Conservation (phyloP, 495 filamentous ascomycete genomes). For the Penicillium chermesinum region DNA sequence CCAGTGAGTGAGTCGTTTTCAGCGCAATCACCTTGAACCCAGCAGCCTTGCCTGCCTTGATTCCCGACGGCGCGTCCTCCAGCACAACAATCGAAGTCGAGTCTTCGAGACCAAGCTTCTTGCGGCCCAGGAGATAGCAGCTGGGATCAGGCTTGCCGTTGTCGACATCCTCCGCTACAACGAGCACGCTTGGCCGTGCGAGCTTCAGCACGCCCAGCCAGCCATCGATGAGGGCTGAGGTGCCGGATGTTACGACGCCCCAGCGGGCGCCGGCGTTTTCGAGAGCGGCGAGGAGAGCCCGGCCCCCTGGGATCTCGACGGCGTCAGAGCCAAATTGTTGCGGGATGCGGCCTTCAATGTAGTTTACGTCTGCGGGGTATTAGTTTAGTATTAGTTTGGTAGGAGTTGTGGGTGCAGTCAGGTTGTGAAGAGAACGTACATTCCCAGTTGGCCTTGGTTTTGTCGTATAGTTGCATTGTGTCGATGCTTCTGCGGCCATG, state of each 20-base stretch:
- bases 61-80: constrained; percentile 92
- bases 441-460: constrained; percentile 82
- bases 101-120: constrained; percentile 54
- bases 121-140: constrained; percentile 72
- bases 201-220: constrained; percentile 80
- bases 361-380: constrained; percentile 61
- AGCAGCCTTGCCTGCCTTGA: constrained; percentile 79
- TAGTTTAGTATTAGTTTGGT: neutral
- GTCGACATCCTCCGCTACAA: constrained; percentile 80
- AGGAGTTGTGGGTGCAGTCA: neutral
- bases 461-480: constrained; percentile 65
- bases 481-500: constrained; percentile 87
- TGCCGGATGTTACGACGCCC: constrained; percentile 92
- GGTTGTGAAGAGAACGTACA: too few species aligned
- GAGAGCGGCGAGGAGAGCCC: constrained; percentile 53
- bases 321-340: constrained; percentile 70
- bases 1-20: constrained; percentile 74
- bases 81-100: constrained; percentile 65
- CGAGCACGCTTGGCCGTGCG: constrained; percentile 64
- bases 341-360: constrained; percentile 73
- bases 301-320: constrained; percentile 71
- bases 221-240: constrained; percentile 70
- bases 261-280: constrained; percentile 59
- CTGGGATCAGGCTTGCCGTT: constrained; percentile 80
- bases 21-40: constrained; percentile 86